phyloP scores from a whole-genome alignment of 768 basidiomycete species.

The Suillus lakei region DNA sequence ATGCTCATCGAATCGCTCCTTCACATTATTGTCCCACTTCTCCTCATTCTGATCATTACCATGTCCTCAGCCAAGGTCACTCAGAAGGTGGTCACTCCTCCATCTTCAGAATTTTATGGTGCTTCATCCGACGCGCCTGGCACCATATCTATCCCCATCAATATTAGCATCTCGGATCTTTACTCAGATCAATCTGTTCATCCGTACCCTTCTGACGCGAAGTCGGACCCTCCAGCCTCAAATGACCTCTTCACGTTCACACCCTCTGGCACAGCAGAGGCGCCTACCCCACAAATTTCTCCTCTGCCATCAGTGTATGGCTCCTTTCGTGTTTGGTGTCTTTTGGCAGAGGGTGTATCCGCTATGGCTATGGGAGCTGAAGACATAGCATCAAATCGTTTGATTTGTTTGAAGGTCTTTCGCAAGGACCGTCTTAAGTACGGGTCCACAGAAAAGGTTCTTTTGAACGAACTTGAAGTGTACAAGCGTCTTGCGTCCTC shows the following conservation, averaged over 20 bases:
- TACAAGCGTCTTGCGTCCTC: constrained; percentile 40
- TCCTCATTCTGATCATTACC: background rate
- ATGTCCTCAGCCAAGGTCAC: constrained; percentile 22
- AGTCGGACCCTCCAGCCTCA: background rate
- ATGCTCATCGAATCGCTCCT: background rate
- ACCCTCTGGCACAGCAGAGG: background rate
- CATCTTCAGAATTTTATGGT: background rate
- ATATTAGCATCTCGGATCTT: background rate
- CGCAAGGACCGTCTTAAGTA: constrained; percentile 21
- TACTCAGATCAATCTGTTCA: background rate
- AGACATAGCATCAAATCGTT: constrained; percentile 30
- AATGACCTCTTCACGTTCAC: background rate
- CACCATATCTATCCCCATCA: background rate
- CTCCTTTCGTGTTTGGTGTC: constrained; percentile 26
- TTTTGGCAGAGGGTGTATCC: constrained; percentile 25
- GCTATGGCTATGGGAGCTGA: constrained; percentile 28
- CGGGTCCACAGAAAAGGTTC: constrained; percentile 17
- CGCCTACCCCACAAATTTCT: background rate
- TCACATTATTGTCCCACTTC: background rate
- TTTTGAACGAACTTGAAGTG: constrained; percentile 38
- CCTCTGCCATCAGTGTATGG: constrained; percentile 13
- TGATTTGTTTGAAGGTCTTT: constrained; percentile 46
- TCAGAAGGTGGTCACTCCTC: constrained; percentile 10
- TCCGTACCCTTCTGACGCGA: too few relatives aligned
- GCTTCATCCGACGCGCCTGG: background rate